phyloP scores from a whole-genome alignment of 129 eudicot genomes.

The Saposhnikovia divaricata region DNA sequence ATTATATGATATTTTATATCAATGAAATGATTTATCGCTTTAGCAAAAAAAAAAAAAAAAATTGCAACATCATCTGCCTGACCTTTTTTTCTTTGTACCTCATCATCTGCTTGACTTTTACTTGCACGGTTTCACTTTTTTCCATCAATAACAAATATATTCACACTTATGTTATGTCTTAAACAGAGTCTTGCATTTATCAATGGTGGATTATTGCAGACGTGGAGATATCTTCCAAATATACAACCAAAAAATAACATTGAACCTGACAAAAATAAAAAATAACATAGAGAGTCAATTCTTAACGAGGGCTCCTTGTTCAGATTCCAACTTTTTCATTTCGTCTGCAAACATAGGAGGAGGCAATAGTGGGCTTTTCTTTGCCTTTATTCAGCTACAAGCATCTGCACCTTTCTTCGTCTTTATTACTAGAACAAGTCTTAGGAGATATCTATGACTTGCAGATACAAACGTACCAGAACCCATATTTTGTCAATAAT shows the following conservation, averaged over 20 bases:
- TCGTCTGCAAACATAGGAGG: background rate
- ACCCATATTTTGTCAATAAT: background rate
- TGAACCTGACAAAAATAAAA: too few species aligned
- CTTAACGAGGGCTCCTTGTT: background rate
- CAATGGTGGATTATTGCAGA: too few species aligned
- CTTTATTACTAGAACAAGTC: background rate
- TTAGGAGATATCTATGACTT: background rate
- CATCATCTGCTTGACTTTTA: too few species aligned
- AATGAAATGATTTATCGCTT: too few species aligned
- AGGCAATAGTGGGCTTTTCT: background rate
- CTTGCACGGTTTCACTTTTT: too few species aligned
- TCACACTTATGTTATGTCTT: too few species aligned
- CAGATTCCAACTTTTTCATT: background rate
- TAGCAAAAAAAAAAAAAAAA: too few species aligned
- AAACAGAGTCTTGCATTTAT: too few species aligned
- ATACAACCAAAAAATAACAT: background rate
- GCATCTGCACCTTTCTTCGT: background rate
- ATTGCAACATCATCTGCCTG: too few species aligned
- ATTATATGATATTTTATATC: too few species aligned
- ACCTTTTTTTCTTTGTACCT: too few species aligned
- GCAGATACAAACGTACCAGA: background rate
- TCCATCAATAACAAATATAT: too few species aligned
- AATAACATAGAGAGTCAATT: background rate
- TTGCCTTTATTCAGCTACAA: constrained; percentile 1
- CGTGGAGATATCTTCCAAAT: background rate